A percentile compares a stretch with the other conserved stretches of the same genome.
Evolutionary conservation across 352 stramenopile genomes (phyloP).

Genomic region (Phytophthora hybrid): DNA sequence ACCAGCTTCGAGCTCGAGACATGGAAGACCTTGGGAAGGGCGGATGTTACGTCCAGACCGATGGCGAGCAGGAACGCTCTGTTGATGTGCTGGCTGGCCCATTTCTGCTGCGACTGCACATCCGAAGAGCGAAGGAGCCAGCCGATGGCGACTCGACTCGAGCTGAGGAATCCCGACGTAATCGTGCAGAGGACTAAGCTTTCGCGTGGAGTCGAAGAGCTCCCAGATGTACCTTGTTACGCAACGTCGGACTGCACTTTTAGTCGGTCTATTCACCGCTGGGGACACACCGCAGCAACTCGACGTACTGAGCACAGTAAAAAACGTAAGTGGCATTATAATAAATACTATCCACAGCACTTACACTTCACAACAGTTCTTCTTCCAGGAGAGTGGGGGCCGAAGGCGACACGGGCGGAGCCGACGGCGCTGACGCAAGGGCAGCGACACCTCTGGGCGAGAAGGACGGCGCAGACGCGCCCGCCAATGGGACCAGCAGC

Average conservation of each 20-base stretch:
- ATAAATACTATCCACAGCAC: conserved; percentile 47
- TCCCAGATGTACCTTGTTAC: not conserved
- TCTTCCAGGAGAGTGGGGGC: conserved; percentile 27
- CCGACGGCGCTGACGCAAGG: conserved; percentile 21
- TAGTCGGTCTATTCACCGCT: not conserved
- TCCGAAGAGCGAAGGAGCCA: conserved; percentile 27
- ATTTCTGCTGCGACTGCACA: conserved; percentile 38
- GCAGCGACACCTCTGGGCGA: conserved; percentile 25
- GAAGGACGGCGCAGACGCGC: conserved; percentile 49
- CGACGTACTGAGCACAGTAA: not conserved
- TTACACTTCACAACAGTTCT: conserved; percentile 40
- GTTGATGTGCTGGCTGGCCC: conserved; percentile 33
- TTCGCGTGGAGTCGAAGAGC: conserved; percentile 9
- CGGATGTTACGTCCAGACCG: conserved; percentile 33
- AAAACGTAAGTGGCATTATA: conserved; percentile 21
- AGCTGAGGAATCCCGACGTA: not conserved
- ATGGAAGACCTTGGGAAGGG: conserved; percentile 11
- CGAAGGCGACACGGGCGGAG: conserved; percentile 28
- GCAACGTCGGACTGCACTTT: not conserved
- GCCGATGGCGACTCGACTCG: not conserved
- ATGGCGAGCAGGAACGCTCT: conserved; percentile 27
- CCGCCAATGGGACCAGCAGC: conserved; percentile 40
- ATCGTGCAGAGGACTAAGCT: not conserved
- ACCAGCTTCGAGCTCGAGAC: conserved; percentile 8
- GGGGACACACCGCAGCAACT: not conserved